A percentile compares a stretch with the other conserved stretches of the same genome.
Evolutionary conservation across 2,329 filamentous ascomycete species (phyloP).

Genomic region (Coniochaeta sp.): DNA sequence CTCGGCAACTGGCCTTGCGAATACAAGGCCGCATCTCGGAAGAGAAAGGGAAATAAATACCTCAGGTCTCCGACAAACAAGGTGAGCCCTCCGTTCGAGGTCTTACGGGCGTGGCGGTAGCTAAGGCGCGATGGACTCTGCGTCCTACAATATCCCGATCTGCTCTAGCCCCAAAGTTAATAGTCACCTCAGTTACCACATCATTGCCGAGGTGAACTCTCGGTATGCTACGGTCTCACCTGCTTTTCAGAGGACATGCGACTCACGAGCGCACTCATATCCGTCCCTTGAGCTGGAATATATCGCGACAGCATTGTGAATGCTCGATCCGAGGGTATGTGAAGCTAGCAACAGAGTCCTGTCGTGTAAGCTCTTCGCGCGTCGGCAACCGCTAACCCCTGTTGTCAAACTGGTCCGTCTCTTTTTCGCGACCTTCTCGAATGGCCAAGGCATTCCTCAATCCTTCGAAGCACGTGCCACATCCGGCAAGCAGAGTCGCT

Average conservation of each 20-base stretch:
- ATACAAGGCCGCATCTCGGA: too few relatives aligned
- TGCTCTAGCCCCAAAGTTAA: neutral
- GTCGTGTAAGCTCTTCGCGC: too few relatives aligned
- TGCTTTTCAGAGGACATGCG: too few relatives aligned
- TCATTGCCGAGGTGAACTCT: neutral
- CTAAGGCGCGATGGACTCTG: neutral
- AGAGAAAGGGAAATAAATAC: neutral
- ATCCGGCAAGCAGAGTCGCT: neutral
- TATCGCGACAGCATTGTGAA: too few relatives aligned
- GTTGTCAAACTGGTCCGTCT: neutral
- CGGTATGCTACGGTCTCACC: too few relatives aligned
- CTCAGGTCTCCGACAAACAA: neutral
- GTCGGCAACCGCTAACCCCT: too few relatives aligned
- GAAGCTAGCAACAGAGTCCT: too few relatives aligned
- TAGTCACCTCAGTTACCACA: neutral
- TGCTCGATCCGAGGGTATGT: too few relatives aligned
- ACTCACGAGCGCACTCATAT: too few relatives aligned
- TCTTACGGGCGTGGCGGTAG: neutral
- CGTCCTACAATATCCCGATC: neutral
- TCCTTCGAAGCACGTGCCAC: constrained; percentile 1
- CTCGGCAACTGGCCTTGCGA: neutral
- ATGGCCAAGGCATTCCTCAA: neutral
- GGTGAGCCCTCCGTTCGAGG: neutral
- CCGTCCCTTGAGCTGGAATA: too few relatives aligned
- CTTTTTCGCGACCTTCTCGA: neutral